These are phyloP conservation scores for Acacia crassicarpa DNA, from an alignment of 306 rosid species.

Conservation along the genomic window DNA sequence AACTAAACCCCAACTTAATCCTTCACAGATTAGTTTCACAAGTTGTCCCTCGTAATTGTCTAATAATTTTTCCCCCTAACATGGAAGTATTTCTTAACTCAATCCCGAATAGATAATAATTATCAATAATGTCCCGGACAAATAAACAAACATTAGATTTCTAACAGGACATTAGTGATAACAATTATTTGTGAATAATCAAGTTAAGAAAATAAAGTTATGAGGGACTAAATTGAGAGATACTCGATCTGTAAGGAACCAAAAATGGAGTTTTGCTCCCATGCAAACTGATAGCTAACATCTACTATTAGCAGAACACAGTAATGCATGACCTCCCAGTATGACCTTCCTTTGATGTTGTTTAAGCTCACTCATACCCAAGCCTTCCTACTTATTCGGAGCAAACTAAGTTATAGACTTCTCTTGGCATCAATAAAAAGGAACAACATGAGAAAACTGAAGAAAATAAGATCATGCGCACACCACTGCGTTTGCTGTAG, in stretches of 20 bases:
- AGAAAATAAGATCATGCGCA: constrained; percentile 34
- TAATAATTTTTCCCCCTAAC: neutral
- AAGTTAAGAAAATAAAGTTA: neutral
- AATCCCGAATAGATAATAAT: neutral
- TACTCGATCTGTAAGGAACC: neutral
- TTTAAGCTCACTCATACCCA: constrained; percentile 27
- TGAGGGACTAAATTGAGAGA: neutral
- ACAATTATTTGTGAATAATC: neutral
- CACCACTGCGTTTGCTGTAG: constrained; percentile 37
- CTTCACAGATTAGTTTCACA: neutral
- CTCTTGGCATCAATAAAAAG: constrained; percentile 24
- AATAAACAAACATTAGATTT: neutral
- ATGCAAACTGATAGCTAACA: constrained; percentile 32
- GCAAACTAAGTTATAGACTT: constrained; percentile 43
- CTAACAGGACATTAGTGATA: neutral
- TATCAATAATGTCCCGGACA: neutral
- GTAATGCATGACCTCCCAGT: constrained; percentile 33
- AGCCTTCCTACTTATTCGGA: constrained; percentile 40
- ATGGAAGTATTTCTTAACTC: neutral
- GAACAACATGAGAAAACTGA: constrained; percentile 19
- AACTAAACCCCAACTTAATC: neutral
- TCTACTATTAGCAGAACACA: constrained; percentile 39
- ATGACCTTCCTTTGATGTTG: constrained; percentile 26
- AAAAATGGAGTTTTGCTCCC: neutral
- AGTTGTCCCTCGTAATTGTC: neutral